Percentiles rank a stretch among this genome's conserved stretches.
These are phyloP conservation scores for Salix purpurea DNA, from an alignment of 345 rosid genomes.

Conservation along the genomic window DNA sequence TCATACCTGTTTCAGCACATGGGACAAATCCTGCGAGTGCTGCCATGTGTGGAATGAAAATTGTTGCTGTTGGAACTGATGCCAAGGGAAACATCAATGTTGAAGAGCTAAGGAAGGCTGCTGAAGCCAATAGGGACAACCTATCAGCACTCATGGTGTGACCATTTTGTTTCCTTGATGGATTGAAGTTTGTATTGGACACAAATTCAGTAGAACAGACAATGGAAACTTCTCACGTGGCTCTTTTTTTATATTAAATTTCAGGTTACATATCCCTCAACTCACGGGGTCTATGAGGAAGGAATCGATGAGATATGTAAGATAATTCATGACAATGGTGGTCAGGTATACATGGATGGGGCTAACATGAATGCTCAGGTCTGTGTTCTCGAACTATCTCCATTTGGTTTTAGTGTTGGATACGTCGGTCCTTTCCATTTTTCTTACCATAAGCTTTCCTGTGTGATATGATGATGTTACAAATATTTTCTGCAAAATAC, in stretches of 20 bases:
- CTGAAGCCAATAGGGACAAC: slow-evolving; percentile 81
- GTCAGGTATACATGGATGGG: slow-evolving; percentile 99
- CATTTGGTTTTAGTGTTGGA: neutral
- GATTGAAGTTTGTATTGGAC: neutral
- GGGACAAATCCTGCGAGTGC: slow-evolving; percentile 99
- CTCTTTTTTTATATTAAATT: slow-evolving; percentile 10
- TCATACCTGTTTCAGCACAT: slow-evolving; percentile 98
- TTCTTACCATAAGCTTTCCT: neutral
- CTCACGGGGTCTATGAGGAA: slow-evolving; percentile 97
- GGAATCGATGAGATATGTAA: slow-evolving; percentile 91
- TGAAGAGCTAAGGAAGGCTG: slow-evolving; percentile 82
- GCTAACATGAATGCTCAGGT: slow-evolving; percentile 99
- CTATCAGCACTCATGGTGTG: slow-evolving; percentile 86
- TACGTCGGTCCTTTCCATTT: neutral
- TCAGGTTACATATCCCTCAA: slow-evolving; percentile 95
- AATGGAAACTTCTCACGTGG: neutral
- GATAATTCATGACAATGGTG: slow-evolving; percentile 93
- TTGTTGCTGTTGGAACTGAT: slow-evolving; percentile 90
- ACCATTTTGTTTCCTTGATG: neutral
- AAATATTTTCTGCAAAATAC: neutral
- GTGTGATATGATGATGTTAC: neutral
- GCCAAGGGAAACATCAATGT: slow-evolving; percentile 97
- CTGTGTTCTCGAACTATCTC: slow-evolving; percentile 10
- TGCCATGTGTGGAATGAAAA: slow-evolving; percentile 99
- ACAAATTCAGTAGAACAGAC: neutral